Evolutionary conservation across 768 basidiomycete genomes (phyloP), one percentile per base, ranked within the genome.

Genomic region (Daedaleopsis nitida): DNA sequence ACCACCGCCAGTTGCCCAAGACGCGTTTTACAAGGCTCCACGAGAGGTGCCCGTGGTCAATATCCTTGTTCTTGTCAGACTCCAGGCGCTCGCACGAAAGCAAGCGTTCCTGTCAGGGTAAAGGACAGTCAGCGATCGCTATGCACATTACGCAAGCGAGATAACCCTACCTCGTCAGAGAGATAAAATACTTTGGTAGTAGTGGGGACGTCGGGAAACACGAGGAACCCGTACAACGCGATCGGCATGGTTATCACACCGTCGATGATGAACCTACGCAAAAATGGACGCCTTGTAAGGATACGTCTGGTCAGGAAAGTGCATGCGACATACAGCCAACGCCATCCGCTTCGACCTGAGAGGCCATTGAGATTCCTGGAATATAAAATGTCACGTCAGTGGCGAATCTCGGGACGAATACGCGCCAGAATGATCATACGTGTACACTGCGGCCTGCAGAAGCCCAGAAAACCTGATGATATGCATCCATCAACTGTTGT

Each of bases 241-340:
- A 91, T 86, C 0, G 88, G 88, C 16, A 88, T 71, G 5, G 88
- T 88, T 52, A 89, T 88, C n/a, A 87, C 73, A 3, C 86, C 87
- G 66, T 88, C 86, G 45, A 88, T 82, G 60, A 89, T 83, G 70
- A 89, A 87, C 17, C 83, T 86, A 65, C 38, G 67, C 35, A 47
- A 3, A 32, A 3, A 32, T 32, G 27, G 27, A 32, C 27, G 27
- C 27, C 27, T 32, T 32, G 23, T 49, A 24, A 11, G 23, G 7
- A 24, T 49, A 49, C 23, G 23, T 14, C 10, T 13, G 9, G 4
- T 10, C 10, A 49, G 21, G 9, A 10, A 24, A 49, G 11, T 14
- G 10, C 14, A 14, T 24, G 17, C 16, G 3, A 74, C 80, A 63
- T 68, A 87, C 85, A 86, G 74, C 86, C 85, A 87, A 66, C 86